Conservation (phyloP, 2,329 filamentous ascomycete species). For the Sphaceloma murrayae region DNA sequence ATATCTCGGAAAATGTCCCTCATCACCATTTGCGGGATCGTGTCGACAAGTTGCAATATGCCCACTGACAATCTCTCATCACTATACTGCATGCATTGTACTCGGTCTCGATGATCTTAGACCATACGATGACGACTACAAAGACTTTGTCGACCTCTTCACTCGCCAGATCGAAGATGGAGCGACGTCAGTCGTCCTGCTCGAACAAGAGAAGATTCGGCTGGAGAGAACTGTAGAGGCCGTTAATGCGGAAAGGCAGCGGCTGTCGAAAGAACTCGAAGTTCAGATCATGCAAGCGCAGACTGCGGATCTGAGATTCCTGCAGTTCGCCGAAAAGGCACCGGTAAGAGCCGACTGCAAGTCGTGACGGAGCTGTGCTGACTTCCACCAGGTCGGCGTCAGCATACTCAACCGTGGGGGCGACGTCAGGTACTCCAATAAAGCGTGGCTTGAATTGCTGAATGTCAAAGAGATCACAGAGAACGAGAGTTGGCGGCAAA, state of each 20-base stretch:
- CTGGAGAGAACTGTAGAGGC: neutral
- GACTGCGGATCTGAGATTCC: neutral
- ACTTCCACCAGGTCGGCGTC: constrained; percentile 21
- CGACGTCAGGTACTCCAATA: constrained; percentile 14
- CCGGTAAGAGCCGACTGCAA: constrained; percentile 19
- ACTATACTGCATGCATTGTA: neutral
- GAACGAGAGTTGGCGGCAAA: constrained; percentile 16
- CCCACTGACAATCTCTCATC: neutral
- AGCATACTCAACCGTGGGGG: too few species aligned
- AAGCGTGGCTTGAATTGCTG: constrained; percentile 18
- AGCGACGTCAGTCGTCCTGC: constrained; percentile 2
- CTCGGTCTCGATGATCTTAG: constrained; percentile 11
- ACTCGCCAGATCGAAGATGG: constrained; percentile 7
- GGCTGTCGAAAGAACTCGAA: constrained; percentile 15
- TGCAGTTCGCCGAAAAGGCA: neutral
- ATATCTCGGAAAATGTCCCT: too few species aligned
- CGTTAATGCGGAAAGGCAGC: constrained; percentile 13
- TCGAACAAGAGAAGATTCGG: constrained; percentile 6
- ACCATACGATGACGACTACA: constrained; percentile 16
- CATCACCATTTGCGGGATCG: neutral
- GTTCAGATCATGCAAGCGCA: neutral
- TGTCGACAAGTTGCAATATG: neutral
- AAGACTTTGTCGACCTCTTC: constrained; percentile 15
- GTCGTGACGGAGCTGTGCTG: constrained; percentile 18
- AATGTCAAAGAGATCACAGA: constrained; percentile 19